These are phyloP conservation scores for Phialophora chinensis DNA, from an alignment of 2,329 filamentous ascomycete genomes.

Conservation along the genomic window DNA sequence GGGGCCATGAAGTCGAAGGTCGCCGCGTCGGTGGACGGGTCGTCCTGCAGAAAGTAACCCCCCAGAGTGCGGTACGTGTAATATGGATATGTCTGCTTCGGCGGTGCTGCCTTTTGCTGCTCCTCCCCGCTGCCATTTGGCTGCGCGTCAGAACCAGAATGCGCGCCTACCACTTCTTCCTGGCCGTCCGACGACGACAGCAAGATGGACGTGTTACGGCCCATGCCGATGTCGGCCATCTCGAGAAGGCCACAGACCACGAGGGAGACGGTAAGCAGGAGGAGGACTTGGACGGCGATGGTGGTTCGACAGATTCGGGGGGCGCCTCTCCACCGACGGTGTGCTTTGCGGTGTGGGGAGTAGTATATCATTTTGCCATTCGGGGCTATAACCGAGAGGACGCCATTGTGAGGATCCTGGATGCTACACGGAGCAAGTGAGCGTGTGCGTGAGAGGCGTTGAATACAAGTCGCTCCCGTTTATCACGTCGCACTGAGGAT, in stretches of 20 bases:
- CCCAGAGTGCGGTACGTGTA: conserved; percentile 30
- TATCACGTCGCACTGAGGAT: neutral
- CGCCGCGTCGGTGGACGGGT: conserved; percentile 51
- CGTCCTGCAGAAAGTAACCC: conserved; percentile 51
- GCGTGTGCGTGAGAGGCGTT: neutral
- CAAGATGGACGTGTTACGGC: conserved; percentile 10
- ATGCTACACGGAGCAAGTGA: neutral
- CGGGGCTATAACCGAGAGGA: neutral
- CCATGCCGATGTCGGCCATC: conserved; percentile 23
- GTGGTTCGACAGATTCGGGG: conserved; percentile 32
- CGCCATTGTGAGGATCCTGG: neutral
- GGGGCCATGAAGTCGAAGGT: conserved; percentile 52
- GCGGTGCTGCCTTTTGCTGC: conserved; percentile 5
- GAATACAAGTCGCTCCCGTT: neutral
- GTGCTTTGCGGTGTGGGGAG: conserved; percentile 27
- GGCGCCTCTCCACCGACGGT: conserved; percentile 28
- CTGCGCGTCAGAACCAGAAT: conserved; percentile 24
- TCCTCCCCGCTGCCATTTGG: conserved; percentile 3
- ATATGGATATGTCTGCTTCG: conserved; percentile 14
- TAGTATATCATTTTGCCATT: conserved; percentile 25
- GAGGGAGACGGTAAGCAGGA: conserved; percentile 73
- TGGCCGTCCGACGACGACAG: conserved; percentile 17
- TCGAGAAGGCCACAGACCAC: conserved; percentile 56
- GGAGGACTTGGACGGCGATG: conserved; percentile 44
- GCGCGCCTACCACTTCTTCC: conserved; percentile 27